Evolutionary conservation across 139 green algal genomes (phyloP), one percentile per base, ranked within the genome.

Genomic region (Chlamydomonas sphaeroides): DNA sequence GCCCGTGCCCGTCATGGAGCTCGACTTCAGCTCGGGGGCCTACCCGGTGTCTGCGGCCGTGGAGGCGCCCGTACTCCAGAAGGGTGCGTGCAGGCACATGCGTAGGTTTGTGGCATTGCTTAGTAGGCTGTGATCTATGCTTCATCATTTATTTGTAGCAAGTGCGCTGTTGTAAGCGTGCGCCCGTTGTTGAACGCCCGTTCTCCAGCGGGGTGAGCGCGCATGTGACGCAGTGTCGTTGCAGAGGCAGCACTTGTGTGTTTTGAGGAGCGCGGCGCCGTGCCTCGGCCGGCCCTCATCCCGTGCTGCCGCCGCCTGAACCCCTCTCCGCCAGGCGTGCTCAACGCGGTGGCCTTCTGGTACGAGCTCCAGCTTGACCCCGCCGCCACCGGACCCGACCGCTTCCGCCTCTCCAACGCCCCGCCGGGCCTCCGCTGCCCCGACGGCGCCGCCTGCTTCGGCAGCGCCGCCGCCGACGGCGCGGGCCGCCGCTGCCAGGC

Each of bases 301-400:
- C n/a, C n/a, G n/a, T n/a, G n/a, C n/a, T n/a, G n/a, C n/a, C n/a
- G n/a, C n/a, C n/a, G n/a, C n/a, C n/a, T n/a, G n/a, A n/a, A n/a
- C n/a, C n/a, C n/a, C n/a, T 53, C 14, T 14, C 45, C 45, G 11
- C 45, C 63, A 78, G 81, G 94, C 7, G 65, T 82, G 14, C 68
- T 98, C 51, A 98, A 98, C 66, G 92, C 90, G 5, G 84, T 97
- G 15, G 85, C 85, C 4, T 93, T 95, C 69, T 98, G 94, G 94
- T 96, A 95, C 70, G 94, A 97, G 69, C 84, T 98, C 35, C 86
- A 95, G 57, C 88, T 97, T 49, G 93, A 95, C 80, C 6, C 21
- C n/a, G n/a, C n/a, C n/a, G n/a, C n/a, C 17, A 5, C 21, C 6
- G 15, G 62, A 41, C 30, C 18, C 41, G 35, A 14, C 26, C 39